A percentile compares a stretch with the other conserved stretches of the same genome.
These are phyloP conservation scores for Arthrobotrys sphaeroides DNA, from an alignment of 2,329 filamentous ascomycete genomes.

Conservation along the genomic window DNA sequence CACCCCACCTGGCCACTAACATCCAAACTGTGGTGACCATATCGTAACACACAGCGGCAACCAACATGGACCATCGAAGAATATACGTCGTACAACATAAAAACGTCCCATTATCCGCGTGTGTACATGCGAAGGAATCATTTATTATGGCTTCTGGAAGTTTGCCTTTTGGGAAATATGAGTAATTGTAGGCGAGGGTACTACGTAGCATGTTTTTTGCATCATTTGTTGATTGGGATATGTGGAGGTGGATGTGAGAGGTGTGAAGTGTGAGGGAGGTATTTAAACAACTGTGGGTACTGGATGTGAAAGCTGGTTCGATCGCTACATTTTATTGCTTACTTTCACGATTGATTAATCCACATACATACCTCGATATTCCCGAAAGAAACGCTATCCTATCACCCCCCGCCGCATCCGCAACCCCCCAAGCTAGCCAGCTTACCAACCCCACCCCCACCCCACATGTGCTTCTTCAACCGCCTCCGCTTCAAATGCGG, in stretches of 20 bases:
- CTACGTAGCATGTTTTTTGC: not conserved
- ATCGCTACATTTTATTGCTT: too few relatives aligned
- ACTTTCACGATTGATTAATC: too few relatives aligned
- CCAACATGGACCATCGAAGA: not conserved
- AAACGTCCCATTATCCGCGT: too few relatives aligned
- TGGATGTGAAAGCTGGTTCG: not conserved
- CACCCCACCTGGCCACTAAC: too few relatives aligned
- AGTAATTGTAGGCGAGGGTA: not conserved
- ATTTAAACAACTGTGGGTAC: not conserved
- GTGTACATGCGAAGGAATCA: slow-evolving; percentile 18
- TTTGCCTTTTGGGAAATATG: slow-evolving; percentile 21
- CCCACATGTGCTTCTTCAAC: slow-evolving; percentile 51
- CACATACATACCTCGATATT: not conserved
- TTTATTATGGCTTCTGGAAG: slow-evolving; percentile 26
- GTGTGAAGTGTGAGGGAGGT: not conserved
- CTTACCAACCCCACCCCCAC: not conserved
- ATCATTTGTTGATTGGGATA: too few relatives aligned
- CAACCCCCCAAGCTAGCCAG: not conserved
- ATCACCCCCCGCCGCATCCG: too few relatives aligned
- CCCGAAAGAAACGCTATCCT: too few relatives aligned
- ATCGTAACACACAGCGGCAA: not conserved
- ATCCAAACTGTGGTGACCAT: not conserved
- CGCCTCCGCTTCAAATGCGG: slow-evolving; percentile 52
- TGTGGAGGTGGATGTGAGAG: not conserved
- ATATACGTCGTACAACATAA: slow-evolving; percentile 8